A percentile compares a stretch with the other conserved stretches of the same genome.
Evolutionary conservation across 257 asterid species (phyloP).

Genomic region (Schizonepeta tenuifolia): DNA sequence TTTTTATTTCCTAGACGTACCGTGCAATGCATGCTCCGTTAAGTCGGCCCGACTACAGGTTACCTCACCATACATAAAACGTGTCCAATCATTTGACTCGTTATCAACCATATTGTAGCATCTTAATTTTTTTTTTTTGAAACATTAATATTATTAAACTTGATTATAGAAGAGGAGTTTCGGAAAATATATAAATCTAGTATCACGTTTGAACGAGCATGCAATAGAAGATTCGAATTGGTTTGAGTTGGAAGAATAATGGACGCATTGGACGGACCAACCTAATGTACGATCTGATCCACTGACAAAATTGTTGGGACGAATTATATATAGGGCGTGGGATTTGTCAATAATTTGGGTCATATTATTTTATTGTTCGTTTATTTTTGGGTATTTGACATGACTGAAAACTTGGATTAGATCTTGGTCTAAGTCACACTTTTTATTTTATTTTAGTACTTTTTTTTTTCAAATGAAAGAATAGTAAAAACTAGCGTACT

Average conservation of each 20-base stretch:
- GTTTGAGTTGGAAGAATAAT: not conserved
- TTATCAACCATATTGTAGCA: too few relatives aligned
- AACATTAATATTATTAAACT: too few relatives aligned
- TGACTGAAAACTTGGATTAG: not conserved
- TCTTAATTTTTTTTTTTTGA: too few relatives aligned
- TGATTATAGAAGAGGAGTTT: too few relatives aligned
- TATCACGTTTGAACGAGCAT: too few relatives aligned
- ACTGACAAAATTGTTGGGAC: conserved; percentile 43
- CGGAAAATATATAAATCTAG: too few relatives aligned
- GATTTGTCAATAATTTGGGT: conserved; percentile 42
- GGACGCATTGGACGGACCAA: conserved; percentile 39
- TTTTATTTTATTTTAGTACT: not conserved
- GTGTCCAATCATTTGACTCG: too few relatives aligned
- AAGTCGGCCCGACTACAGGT: too few relatives aligned
- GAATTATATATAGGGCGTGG: conserved; percentile 41
- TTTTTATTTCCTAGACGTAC: too few relatives aligned
- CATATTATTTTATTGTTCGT: not conserved
- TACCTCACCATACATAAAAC: too few relatives aligned
- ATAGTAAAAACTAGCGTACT: too few relatives aligned
- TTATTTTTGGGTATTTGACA: not conserved
- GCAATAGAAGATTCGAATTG: not conserved
- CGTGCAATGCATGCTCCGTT: too few relatives aligned
- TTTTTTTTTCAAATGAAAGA: not conserved
- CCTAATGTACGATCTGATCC: conserved; percentile 33
- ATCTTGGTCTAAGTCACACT: not conserved